Percentiles rank a stretch among this genome's conserved stretches.
phyloP scores from a whole-genome alignment of 441 rosid species.

The Adansonia gregorii region DNA sequence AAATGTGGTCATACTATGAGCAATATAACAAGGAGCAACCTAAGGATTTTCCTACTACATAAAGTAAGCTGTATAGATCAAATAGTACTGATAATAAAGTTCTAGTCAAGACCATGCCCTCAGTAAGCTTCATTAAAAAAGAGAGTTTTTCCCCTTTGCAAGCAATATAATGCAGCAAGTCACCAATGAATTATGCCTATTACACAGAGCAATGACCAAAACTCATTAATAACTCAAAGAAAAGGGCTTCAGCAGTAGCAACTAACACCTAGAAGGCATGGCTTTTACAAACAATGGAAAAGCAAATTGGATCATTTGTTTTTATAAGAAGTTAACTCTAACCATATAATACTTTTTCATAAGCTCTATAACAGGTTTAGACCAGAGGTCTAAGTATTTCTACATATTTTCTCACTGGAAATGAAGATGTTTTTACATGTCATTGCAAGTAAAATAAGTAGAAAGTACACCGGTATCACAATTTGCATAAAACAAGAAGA shows the following conservation, averaged over 20 bases:
- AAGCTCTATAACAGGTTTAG: background rate
- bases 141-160: background rate
- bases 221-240: conserved; percentile 14
- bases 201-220: conserved; percentile 9
- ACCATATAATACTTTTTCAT: background rate
- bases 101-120: conserved; percentile 2
- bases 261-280: background rate
- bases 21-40: conserved; percentile 14
- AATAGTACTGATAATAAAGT: background rate
- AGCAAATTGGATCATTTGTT: background rate
- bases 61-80: background rate
- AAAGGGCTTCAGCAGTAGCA: background rate
- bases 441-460: background rate
- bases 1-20: background rate
- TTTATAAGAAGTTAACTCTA: background rate
- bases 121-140: background rate
- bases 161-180: background rate
- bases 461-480: conserved; percentile 1
- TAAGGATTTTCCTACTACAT: background rate
- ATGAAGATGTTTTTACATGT: background rate
- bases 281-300: background rate
- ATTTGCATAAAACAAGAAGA: background rate
- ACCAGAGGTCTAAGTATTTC: background rate
- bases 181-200: conserved; percentile 4
- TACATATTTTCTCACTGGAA: background rate